Percentiles rank a stretch among this genome's conserved stretches.
These are phyloP conservation scores for Mycena venus DNA, from an alignment of 768 basidiomycete species.

Conservation along the genomic window DNA sequence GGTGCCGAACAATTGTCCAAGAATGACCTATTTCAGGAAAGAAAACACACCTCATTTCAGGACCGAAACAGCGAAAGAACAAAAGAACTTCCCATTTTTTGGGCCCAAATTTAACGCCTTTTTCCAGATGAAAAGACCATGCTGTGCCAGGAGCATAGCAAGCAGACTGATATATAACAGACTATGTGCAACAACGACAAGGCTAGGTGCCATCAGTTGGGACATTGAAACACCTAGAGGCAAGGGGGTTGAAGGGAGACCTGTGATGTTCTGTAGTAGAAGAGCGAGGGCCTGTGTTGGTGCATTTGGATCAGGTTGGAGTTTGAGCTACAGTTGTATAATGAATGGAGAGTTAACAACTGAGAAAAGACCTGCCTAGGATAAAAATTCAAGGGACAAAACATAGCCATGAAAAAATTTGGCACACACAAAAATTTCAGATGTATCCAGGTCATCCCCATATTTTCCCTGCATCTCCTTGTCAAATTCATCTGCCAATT, in stretches of 20 bases:
- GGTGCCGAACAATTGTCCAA: too few species aligned
- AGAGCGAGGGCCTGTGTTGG: not conserved
- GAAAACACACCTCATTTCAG: too few species aligned
- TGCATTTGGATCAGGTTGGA: not conserved
- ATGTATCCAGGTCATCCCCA: not conserved
- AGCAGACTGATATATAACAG: not conserved
- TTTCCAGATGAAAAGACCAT: too few species aligned
- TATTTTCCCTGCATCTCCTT: slow-evolving; percentile 1
- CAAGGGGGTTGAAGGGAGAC: not conserved
- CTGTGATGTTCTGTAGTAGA: too few species aligned
- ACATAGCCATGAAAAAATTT: not conserved
- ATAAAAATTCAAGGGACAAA: not conserved
- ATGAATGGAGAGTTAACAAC: not conserved
- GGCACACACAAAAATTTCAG: not conserved
- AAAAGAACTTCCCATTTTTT: too few species aligned
- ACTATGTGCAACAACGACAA: not conserved
- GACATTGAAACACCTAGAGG: not conserved
- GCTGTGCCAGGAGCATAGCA: not conserved
- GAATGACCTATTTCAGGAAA: too few species aligned
- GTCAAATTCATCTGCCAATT: too few species aligned
- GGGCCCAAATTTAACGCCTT: too few species aligned
- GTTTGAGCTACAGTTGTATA: not conserved
- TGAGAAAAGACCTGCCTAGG: slow-evolving; percentile 8
- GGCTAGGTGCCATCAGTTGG: not conserved
- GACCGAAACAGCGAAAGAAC: too few species aligned